Conservation (phyloP, 1,284 basidiomycete species). For the Wallemia mellicola region DNA sequence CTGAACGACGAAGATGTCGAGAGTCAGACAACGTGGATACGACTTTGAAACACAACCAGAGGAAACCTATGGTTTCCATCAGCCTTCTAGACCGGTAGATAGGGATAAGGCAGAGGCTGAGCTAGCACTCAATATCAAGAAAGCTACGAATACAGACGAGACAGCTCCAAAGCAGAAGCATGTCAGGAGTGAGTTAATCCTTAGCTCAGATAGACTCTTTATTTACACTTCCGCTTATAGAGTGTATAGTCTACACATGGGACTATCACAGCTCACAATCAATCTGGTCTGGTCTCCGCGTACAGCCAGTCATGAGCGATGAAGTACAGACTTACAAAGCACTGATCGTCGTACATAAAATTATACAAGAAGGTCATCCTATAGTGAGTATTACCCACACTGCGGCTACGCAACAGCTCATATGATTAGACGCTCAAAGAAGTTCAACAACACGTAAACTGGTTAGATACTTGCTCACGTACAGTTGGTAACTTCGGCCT, state of each 20-base stretch:
- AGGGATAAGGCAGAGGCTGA: constrained; percentile 86
- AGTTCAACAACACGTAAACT: constrained; percentile 77
- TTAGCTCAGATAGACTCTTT: background rate
- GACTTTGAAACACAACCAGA: background rate
- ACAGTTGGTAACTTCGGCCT: constrained; percentile 44
- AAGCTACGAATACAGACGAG: constrained; percentile 76
- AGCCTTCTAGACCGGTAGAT: constrained; percentile 80
- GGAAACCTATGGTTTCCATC: constrained; percentile 21
- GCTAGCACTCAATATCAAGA: constrained; percentile 76
- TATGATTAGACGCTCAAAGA: constrained; percentile 53
- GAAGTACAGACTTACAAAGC: constrained; percentile 92
- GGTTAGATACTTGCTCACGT: constrained; percentile 78
- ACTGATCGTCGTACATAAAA: constrained; percentile 79
- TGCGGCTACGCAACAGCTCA: background rate
- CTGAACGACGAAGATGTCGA: background rate
- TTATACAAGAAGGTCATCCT: constrained; percentile 80
- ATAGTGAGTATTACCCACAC: constrained; percentile 25
- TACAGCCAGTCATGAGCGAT: constrained; percentile 76
- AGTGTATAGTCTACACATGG: constrained; percentile 92
- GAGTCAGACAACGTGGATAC: background rate
- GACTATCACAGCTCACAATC: constrained; percentile 90
- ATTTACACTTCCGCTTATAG: constrained; percentile 19
- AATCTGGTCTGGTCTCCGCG: constrained; percentile 79
- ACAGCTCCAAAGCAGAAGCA: constrained; percentile 87
- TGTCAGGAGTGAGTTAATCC: background rate